phyloP scores from a whole-genome alignment of 805 yeast species.

The Trichomonascus vanleenenianus region DNA sequence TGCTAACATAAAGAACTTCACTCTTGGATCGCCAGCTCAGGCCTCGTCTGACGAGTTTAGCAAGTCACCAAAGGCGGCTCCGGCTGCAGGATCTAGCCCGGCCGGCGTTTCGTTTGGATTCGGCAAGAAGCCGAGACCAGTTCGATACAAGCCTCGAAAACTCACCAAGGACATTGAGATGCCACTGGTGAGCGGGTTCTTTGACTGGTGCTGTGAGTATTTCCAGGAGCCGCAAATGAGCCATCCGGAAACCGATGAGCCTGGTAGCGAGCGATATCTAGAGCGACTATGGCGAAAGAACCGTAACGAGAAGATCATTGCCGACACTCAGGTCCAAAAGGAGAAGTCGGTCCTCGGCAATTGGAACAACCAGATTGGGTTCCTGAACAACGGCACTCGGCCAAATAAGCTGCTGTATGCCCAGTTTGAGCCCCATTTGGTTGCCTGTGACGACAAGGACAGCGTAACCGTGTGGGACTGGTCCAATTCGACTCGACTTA shows the following conservation, averaged over 20 bases:
- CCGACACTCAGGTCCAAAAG: conserved; percentile 86
- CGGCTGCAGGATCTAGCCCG: neutral
- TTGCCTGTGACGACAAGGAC: conserved; percentile 77
- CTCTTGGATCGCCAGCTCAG: conserved; percentile 8
- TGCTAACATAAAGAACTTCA: conserved; percentile 13
- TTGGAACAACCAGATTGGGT: conserved; percentile 61
- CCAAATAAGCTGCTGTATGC: conserved; percentile 75
- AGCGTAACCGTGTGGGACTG: conserved; percentile 85
- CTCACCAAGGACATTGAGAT: conserved; percentile 19
- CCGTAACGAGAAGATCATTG: conserved; percentile 78
- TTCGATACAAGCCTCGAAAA: conserved; percentile 21
- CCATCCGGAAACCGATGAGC: conserved; percentile 76
- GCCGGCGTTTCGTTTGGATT: conserved; percentile 23
- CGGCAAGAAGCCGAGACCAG: conserved; percentile 26
- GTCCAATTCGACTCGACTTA: conserved; percentile 49
- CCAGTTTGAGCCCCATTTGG: conserved; percentile 81
- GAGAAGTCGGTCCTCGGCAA: conserved; percentile 73
- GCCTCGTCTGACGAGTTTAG: neutral
- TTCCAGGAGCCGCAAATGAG: conserved; percentile 96
- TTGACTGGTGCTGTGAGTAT: conserved; percentile 59
- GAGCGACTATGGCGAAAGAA: conserved; percentile 82
- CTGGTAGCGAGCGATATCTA: conserved; percentile 81
- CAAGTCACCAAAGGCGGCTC: neutral
- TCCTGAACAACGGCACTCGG: conserved; percentile 66
- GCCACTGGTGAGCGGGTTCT: conserved; percentile 30